Percentiles rank a stretch among this genome's conserved stretches.
Conservation (phyloP, 805 yeast genomes). For the Zygosaccharomyces rouxii region DNA sequence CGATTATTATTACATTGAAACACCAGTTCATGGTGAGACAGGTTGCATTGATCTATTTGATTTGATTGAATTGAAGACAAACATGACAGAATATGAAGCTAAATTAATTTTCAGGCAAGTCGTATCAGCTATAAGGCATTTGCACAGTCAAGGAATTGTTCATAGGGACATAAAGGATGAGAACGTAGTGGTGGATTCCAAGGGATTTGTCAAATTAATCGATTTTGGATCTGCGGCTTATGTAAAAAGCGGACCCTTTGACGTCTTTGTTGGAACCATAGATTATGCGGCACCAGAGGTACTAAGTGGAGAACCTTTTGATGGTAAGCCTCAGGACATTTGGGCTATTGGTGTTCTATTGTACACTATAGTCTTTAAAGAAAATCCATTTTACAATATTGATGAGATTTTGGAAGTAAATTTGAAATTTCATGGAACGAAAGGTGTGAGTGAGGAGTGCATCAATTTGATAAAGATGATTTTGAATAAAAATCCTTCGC, state of each 20-base stretch:
- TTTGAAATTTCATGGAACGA: conserved; percentile 45
- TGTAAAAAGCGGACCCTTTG: conserved; percentile 87
- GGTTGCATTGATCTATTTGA: conserved; percentile 94
- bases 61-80: conserved; percentile 77
- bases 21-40: conserved; percentile 82
- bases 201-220: conserved; percentile 76
- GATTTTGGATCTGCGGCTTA: conserved; percentile 97
- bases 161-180: conserved; percentile 96
- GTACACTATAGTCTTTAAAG: conserved; percentile 86
- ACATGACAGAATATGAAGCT: conserved; percentile 77
- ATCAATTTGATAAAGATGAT: conserved; percentile 58
- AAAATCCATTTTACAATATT: conserved; percentile 91
- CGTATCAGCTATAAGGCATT: conserved; percentile 70
- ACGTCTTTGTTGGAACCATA: conserved; percentile 94
- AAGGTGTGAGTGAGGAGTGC: conserved; percentile 52
- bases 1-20: conserved; percentile 82
- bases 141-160: conserved; percentile 81
- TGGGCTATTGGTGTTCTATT: conserved; percentile 95
- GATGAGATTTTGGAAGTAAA: conserved; percentile 95
- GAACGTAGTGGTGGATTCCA: conserved; percentile 79
- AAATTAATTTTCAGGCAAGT: conserved; percentile 74
- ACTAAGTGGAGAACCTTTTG: conserved; percentile 78
- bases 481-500: conserved; percentile 58
- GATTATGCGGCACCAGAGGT: conserved; percentile 99
- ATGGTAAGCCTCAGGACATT: conserved; percentile 91